A percentile compares a stretch with the other conserved stretches of the same genome.
Conservation (phyloP, 805 yeast genomes). For the Saccharomycopsis lassenensis region DNA sequence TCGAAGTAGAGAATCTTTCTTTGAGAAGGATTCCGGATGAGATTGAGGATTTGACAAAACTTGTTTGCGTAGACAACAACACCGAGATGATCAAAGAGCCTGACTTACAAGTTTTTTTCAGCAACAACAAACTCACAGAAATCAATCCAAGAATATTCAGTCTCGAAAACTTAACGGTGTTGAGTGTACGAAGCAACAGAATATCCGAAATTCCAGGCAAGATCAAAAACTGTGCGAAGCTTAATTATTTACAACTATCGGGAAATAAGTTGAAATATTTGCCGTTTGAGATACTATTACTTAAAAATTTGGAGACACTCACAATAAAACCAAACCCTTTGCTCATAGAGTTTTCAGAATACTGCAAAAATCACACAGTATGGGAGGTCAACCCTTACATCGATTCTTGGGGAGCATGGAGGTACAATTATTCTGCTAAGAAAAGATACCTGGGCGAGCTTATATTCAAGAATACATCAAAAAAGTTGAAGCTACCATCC, state of each 20-base stretch:
- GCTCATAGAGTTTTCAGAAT: conserved; percentile 9
- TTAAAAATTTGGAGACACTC: conserved; percentile 13
- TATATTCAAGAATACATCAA: conserved; percentile 3
- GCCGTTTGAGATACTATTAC: conserved; percentile 11
- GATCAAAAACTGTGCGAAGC: conserved; percentile 5
- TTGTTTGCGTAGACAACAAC: conserved; percentile 10
- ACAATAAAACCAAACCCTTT: conserved; percentile 15
- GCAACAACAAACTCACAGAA: conserved; percentile 9
- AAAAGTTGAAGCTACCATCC: conserved; percentile 8
- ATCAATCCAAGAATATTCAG: conserved; percentile 17
- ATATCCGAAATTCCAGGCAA: conserved; percentile 15
- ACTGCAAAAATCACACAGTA: conserved; percentile 5
- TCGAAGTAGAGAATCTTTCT: conserved; percentile 13
- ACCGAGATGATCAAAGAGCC: conserved; percentile 10
- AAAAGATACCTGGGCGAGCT: conserved; percentile 11
- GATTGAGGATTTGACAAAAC: conserved; percentile 17
- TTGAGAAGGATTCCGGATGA: conserved; percentile 15
- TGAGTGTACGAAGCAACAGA: conserved; percentile 15
- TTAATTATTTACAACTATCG: conserved; percentile 15
- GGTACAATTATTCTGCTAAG: conserved; percentile 2
- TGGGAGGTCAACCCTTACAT: not conserved
- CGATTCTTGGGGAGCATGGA: no score
- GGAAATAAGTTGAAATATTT: conserved; percentile 12
- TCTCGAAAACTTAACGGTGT: conserved; percentile 11
- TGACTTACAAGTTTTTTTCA: conserved; percentile 11